phyloP scores from a whole-genome alignment of 805 yeast species.

The Yamadazyma olivae region DNA sequence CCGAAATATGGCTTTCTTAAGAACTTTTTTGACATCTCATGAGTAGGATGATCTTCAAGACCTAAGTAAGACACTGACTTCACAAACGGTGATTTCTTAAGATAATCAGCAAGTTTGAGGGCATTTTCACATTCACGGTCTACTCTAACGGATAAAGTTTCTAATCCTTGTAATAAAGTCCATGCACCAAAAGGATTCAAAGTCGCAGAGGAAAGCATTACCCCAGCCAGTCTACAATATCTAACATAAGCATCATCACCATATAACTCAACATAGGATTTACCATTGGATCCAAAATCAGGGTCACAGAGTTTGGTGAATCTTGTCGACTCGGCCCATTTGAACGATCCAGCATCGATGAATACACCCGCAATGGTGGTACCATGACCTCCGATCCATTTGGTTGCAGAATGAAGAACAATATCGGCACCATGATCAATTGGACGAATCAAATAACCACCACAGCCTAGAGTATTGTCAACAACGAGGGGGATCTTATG shows the following conservation, averaged over 20 bases:
- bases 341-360: conserved; percentile 81
- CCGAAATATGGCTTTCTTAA: conserved; percentile 66
- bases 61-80: conserved; percentile 94
- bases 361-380: conserved; percentile 85
- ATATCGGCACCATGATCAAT: conserved; percentile 78
- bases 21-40: conserved; percentile 80
- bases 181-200: conserved; percentile 84
- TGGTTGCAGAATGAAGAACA: conserved; percentile 84
- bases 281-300: conserved; percentile 86
- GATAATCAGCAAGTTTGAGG: conserved; percentile 67
- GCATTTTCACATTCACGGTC: conserved; percentile 83
- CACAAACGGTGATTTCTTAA: conserved; percentile 70
- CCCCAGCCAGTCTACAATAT: conserved; percentile 74
- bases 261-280: conserved; percentile 83
- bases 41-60: conserved; percentile 69
- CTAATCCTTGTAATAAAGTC: conserved; percentile 69
- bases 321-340: conserved; percentile 53
- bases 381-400: conserved; percentile 87
- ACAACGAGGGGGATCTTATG: conserved; percentile 63
- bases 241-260: conserved; percentile 74
- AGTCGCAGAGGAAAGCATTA: conserved; percentile 89
- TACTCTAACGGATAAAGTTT: conserved; percentile 67
- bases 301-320: conserved; percentile 81
- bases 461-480: conserved; percentile 89
- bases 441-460: conserved; percentile 84